phyloP scores from a whole-genome alignment of 2,329 filamentous ascomycete species.

The Beauveria varroae region DNA sequence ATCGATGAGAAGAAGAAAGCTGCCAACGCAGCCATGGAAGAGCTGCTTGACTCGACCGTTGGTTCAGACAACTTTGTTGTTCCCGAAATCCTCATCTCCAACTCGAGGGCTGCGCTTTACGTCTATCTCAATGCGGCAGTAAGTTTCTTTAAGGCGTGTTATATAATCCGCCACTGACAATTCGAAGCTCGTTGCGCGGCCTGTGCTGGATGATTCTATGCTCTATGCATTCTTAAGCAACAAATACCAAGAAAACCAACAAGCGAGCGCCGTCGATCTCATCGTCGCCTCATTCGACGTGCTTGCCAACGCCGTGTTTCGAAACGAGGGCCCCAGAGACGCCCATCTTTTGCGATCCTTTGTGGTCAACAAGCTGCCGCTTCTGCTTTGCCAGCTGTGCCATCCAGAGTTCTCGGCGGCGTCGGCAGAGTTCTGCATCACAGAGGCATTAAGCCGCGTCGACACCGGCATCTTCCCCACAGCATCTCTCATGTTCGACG shows the following conservation, averaged over 20 bases:
- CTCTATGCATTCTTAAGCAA: constrained; percentile 77
- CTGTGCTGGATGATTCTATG: constrained; percentile 71
- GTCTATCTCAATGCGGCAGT: constrained; percentile 78
- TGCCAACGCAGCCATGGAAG: constrained; percentile 43
- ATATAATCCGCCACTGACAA: no score
- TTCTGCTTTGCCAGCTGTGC: constrained; percentile 45
- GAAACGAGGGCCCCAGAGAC: constrained; percentile 44
- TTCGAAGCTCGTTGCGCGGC: constrained; percentile 68
- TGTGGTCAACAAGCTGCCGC: constrained; percentile 60
- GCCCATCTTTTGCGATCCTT: constrained; percentile 80
- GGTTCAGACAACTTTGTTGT: constrained; percentile 48
- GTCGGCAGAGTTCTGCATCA: constrained; percentile 62
- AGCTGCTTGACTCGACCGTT: constrained; percentile 49
- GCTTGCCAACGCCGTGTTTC: constrained; percentile 77
- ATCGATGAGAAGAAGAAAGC: constrained; percentile 43
- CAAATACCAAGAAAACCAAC: constrained; percentile 76
- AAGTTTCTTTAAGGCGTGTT: constrained; percentile 23
- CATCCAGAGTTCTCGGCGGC: constrained; percentile 67
- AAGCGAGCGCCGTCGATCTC: constrained; percentile 71
- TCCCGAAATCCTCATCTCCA: constrained; percentile 60
- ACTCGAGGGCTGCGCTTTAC: constrained; percentile 76
- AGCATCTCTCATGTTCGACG: constrained; percentile 51
- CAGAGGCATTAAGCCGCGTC: constrained; percentile 68
- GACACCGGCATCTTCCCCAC: constrained; percentile 70
- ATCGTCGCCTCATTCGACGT: constrained; percentile 86